Percentiles rank a stretch among this genome's conserved stretches.
These are phyloP conservation scores for Boletus subparvulus DNA, from an alignment of 768 basidiomycete genomes.

Conservation along the genomic window DNA sequence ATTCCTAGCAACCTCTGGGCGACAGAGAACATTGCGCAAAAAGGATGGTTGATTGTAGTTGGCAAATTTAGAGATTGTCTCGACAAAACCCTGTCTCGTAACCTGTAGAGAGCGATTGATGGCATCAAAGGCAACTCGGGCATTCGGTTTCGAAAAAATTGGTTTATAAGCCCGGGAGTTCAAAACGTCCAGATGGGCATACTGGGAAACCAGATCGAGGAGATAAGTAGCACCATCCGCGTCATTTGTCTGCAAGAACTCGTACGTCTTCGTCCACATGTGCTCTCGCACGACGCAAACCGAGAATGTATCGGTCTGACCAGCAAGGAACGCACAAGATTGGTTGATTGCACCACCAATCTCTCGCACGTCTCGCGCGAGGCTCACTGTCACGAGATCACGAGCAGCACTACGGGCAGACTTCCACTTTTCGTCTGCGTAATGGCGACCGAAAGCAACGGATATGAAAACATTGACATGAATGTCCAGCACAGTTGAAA, in stretches of 20 bases:
- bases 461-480: slow-evolving; percentile 48
- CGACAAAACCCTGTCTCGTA: slow-evolving; percentile 63
- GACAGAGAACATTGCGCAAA: slow-evolving; percentile 54
- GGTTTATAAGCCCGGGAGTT: slow-evolving; percentile 49
- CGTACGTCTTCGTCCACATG: slow-evolving; percentile 71
- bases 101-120: slow-evolving; percentile 60
- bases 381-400: slow-evolving; percentile 37
- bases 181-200: slow-evolving; percentile 67
- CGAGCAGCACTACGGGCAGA: slow-evolving; percentile 42
- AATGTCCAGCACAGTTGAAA: slow-evolving; percentile 46
- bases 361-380: slow-evolving; percentile 36
- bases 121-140: slow-evolving; percentile 42
- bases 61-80: slow-evolving; percentile 61
- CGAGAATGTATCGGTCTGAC: slow-evolving; percentile 30
- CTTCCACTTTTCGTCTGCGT: slow-evolving; percentile 42
- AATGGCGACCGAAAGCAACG: slow-evolving; percentile 44
- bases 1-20: slow-evolving; percentile 55
- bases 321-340: slow-evolving; percentile 37
- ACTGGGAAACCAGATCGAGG: slow-evolving; percentile 54
- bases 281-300: slow-evolving; percentile 47
- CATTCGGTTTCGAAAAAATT: slow-evolving; percentile 33
- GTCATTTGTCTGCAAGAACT: slow-evolving; percentile 57
- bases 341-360: slow-evolving; percentile 32
- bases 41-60: slow-evolving; percentile 56
- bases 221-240: slow-evolving; percentile 56